Percentiles rank a stretch among this genome's conserved stretches.
phyloP scores from a whole-genome alignment of 1,284 basidiomycete species.

The Sporisorium exsertum region DNA sequence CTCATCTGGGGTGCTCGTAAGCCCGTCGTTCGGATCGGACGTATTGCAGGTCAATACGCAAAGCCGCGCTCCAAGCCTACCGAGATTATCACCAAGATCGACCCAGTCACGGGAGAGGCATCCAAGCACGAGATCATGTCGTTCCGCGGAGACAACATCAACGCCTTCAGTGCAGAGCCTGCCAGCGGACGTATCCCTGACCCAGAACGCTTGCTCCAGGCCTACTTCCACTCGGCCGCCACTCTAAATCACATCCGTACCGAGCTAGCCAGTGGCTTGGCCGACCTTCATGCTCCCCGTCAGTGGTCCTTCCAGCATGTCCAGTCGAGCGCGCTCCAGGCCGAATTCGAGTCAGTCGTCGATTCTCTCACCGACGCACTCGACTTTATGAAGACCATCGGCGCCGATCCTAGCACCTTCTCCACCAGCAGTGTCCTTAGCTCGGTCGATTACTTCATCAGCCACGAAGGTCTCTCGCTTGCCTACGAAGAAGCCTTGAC shows the following conservation, averaged over 20 bases:
- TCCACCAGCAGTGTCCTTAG: conserved; percentile 79
- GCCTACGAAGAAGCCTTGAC: conserved; percentile 94
- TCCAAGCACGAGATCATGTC: conserved; percentile 73
- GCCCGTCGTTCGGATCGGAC: conserved; percentile 62
- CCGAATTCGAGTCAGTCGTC: conserved; percentile 86
- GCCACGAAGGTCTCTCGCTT: conserved; percentile 93
- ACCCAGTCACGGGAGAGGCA: conserved; percentile 40
- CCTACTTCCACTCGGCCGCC: conserved; percentile 94
- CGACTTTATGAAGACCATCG: conserved; percentile 91
- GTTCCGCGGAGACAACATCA: conserved; percentile 96
- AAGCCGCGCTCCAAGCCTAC: conserved; percentile 90
- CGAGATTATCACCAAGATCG: conserved; percentile 73
- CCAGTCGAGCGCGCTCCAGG: conserved; percentile 79
- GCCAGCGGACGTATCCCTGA: conserved; percentile 81
- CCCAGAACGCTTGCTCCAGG: conserved; percentile 84
- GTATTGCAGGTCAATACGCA: conserved; percentile 79
- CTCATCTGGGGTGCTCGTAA: conserved; percentile 88
- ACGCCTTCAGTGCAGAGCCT: conserved; percentile 76
- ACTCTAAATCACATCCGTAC: conserved; percentile 93
- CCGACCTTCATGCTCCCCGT: conserved; percentile 84
- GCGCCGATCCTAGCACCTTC: conserved; percentile 72
- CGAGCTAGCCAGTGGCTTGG: conserved; percentile 89
- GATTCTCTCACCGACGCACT: conserved; percentile 88
- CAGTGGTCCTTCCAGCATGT: conserved; percentile 95
- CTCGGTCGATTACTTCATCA: conserved; percentile 94